Percentiles rank a stretch among this genome's conserved stretches.
Conservation (phyloP, 1,284 basidiomycete genomes). For the Polyporus tsugae region DNA sequence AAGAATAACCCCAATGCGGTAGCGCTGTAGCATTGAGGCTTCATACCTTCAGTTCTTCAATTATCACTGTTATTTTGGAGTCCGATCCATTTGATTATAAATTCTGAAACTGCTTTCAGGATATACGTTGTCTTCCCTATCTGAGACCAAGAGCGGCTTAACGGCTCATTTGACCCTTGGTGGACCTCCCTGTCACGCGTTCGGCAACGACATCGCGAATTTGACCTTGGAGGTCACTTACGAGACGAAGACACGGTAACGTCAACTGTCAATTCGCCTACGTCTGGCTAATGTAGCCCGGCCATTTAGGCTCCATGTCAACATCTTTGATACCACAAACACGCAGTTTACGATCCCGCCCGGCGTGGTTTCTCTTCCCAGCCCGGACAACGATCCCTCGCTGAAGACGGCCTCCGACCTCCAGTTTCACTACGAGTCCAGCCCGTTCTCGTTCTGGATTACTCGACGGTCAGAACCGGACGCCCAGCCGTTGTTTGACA, state of each 20-base stretch:
- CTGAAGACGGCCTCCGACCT: conserved; percentile 59
- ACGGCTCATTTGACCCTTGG: conserved; percentile 64
- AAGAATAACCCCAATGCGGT: no score
- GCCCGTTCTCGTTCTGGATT: conserved; percentile 84
- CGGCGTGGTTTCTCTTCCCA: conserved; percentile 18
- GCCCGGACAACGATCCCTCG: conserved; percentile 59
- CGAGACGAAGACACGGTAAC: conserved; percentile 56
- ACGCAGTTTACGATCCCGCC: conserved; percentile 76
- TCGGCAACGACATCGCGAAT: conserved; percentile 69
- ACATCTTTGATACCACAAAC: conserved; percentile 67
- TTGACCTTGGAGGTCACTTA: conserved; percentile 75
- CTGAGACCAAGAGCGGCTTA: conserved; percentile 57
- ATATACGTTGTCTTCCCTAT: conserved; percentile 57
- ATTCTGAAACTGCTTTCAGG: conserved; percentile 45
- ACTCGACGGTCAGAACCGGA: conserved; percentile 68
- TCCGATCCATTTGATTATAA: not conserved
- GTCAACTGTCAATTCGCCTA: no score
- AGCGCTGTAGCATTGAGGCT: no score
- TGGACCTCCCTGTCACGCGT: conserved; percentile 74
- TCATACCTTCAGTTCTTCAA: no score
- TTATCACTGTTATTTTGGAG: no score
- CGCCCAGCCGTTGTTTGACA: conserved; percentile 76
- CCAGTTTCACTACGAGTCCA: conserved; percentile 70
- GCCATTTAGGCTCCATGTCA: conserved; percentile 70
- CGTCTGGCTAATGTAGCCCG: not conserved